These are phyloP conservation scores for Epichloe glyceriae DNA, from an alignment of 2,329 filamentous ascomycete species.

Conservation along the genomic window DNA sequence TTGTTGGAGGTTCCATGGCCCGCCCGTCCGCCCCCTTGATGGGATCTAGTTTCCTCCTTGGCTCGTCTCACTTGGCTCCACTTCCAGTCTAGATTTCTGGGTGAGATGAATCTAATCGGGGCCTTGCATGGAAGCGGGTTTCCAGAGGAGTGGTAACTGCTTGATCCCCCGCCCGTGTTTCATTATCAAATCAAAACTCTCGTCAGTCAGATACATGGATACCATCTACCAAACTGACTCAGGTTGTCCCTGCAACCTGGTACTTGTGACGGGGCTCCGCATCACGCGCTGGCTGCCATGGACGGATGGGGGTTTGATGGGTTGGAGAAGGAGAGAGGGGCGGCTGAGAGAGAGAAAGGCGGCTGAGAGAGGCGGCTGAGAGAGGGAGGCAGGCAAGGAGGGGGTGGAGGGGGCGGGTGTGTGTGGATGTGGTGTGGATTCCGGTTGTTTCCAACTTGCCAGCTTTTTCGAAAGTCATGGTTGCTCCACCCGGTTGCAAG, in stretches of 20 bases:
- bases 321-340: not conserved
- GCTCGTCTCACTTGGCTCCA: not conserved
- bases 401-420: no score
- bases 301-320: no score
- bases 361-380: not conserved
- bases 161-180: not conserved
- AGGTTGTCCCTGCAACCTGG: no score
- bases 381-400: no score
- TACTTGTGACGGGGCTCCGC: no score
- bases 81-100: not conserved
- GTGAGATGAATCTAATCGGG: not conserved
- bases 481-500: no score
- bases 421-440: not conserved
- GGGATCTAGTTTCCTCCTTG: not conserved
- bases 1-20: not conserved
- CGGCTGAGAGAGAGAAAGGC: not conserved
- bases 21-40: no score
- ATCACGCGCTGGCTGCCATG: no score
- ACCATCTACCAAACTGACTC: no score
- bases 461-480: not conserved
- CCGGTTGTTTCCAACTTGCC: not conserved
- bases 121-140: not conserved
- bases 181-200: not conserved
- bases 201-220: not conserved
- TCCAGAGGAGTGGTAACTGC: not conserved